Percentiles rank a stretch among this genome's conserved stretches.
Conservation (phyloP, 306 rosid species). For the Morella rubra region DNA sequence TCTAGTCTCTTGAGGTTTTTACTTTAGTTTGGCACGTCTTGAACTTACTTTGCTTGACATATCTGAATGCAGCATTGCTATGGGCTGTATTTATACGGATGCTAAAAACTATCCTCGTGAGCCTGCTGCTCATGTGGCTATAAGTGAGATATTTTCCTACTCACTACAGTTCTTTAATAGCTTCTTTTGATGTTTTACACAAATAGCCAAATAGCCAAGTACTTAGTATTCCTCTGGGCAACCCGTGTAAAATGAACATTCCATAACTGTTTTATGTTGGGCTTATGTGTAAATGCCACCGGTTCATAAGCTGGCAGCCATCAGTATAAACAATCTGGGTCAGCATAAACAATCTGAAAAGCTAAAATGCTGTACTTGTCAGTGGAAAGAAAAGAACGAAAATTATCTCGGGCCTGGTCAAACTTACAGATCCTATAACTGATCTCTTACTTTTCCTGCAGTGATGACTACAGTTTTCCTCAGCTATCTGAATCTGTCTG, state of each 20-base stretch:
- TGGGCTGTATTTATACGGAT: slow-evolving; percentile 89
- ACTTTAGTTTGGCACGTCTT: slow-evolving; percentile 10
- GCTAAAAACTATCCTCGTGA: slow-evolving; percentile 97
- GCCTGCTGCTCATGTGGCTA: slow-evolving; percentile 99
- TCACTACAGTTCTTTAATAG: slow-evolving; percentile 28
- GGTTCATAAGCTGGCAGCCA: slow-evolving; percentile 16
- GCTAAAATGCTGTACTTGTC: slow-evolving; percentile 1
- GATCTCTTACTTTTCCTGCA: background rate
- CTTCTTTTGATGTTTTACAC: slow-evolving; percentile 15
- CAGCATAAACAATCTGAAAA: slow-evolving; percentile 16
- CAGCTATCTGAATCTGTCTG: background rate
- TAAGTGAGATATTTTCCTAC: slow-evolving; percentile 62
- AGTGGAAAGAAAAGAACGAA: slow-evolving; percentile 8
- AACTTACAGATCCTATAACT: slow-evolving; percentile 14
- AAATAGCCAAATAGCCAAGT: slow-evolving; percentile 31
- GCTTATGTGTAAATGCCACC: slow-evolving; percentile 15
- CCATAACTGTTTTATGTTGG: slow-evolving; percentile 11
- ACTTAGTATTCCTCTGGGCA: slow-evolving; percentile 18
- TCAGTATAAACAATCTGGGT: slow-evolving; percentile 4
- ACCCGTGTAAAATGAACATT: slow-evolving; percentile 17
- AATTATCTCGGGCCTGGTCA: background rate
- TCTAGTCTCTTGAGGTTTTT: slow-evolving; percentile 25
- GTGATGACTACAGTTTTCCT: slow-evolving; percentile 12
- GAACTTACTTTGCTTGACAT: slow-evolving; percentile 30
- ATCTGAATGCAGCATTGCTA: slow-evolving; percentile 77